Evolutionary conservation across 2,329 filamentous ascomycete species (phyloP).

Genomic region (Trichoderma sp.): DNA sequence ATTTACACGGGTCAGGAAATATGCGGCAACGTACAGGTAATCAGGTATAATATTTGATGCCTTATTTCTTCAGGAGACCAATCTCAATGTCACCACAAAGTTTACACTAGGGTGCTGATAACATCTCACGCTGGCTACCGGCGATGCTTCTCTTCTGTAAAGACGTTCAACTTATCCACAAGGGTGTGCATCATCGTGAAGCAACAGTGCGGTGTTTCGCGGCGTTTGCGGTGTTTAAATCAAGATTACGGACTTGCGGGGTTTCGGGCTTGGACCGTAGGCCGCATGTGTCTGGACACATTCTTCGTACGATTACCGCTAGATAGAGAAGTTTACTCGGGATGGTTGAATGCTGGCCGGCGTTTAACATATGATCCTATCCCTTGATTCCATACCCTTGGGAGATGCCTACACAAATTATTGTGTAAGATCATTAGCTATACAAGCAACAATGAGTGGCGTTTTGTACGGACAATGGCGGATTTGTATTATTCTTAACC

Average conservation of each 20-base stretch:
- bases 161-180: not conserved
- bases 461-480: not conserved
- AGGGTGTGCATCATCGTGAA: not conserved
- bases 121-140: too few species aligned
- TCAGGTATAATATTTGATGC: not conserved
- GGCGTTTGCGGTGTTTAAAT: not conserved
- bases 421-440: not conserved
- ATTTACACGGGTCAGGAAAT: not conserved
- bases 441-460: not conserved
- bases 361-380: not conserved
- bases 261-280: not conserved
- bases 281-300: not conserved
- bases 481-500: not conserved
- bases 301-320: not conserved
- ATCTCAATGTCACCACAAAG: not conserved
- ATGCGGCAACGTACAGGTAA: not conserved
- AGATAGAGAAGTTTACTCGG: not conserved
- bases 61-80: not conserved
- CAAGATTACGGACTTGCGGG: not conserved
- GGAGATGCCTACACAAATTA: not conserved
- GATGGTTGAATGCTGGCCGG: not conserved
- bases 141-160: not conserved
- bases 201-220: not conserved
- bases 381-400: not conserved
- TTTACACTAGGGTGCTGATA: not conserved